phyloP scores from a whole-genome alignment of 2,329 filamentous ascomycete species.

The Botrytis porri region DNA sequence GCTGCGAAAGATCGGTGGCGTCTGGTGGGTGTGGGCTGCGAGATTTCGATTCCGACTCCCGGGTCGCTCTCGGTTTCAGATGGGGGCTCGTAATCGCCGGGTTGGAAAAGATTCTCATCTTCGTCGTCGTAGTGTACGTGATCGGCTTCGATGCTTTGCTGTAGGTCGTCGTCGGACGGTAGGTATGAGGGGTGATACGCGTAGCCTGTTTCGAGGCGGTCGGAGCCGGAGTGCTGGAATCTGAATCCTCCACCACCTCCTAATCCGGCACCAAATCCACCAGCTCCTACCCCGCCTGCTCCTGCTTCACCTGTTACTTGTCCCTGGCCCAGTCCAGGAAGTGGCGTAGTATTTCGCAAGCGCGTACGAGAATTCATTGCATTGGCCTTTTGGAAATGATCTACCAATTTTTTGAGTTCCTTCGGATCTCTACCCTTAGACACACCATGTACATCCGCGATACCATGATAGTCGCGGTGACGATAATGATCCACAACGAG shows the following conservation, averaged over 20 bases:
- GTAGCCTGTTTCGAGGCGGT: neutral
- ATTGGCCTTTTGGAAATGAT: constrained; percentile 6
- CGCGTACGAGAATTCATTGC: neutral
- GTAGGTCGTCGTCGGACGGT: neutral
- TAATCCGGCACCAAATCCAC: neutral
- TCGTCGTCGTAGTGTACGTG: neutral
- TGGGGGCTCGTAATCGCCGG: neutral
- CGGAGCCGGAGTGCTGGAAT: neutral
- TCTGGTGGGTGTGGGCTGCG: neutral
- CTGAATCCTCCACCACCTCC: neutral
- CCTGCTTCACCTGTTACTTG: neutral
- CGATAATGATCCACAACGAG: constrained; percentile 4
- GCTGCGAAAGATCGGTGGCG: neutral
- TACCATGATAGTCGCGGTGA: neutral
- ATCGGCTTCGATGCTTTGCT: neutral
- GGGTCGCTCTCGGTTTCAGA: neutral
- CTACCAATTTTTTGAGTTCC: neutral
- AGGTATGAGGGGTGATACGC: neutral
- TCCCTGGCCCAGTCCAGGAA: neutral
- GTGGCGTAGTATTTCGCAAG: neutral
- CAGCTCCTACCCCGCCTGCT: neutral
- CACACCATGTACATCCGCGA: neutral
- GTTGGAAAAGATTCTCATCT: neutral
- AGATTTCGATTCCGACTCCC: neutral
- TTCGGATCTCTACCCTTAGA: neutral